These are phyloP conservation scores for Hypoxylon lienhwacheense DNA, from an alignment of 495 filamentous ascomycete genomes.

Conservation along the genomic window DNA sequence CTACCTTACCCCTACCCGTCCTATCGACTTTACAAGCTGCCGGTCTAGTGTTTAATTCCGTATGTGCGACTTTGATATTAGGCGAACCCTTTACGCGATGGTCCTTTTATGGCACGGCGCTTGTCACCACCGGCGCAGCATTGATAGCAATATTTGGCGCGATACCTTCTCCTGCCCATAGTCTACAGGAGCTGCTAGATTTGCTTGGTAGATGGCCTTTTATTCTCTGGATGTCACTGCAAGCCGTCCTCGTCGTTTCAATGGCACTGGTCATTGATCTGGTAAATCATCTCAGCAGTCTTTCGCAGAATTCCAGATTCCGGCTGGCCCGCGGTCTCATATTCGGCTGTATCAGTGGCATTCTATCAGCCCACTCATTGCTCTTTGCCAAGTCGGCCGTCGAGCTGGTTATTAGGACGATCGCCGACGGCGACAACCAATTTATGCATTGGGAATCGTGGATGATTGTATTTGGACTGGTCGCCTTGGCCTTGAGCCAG, in stretches of 20 bases:
- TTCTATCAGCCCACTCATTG: slow-evolving; percentile 89
- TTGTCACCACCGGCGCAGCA: slow-evolving; percentile 83
- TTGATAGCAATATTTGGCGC: slow-evolving; percentile 94
- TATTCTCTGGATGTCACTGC: slow-evolving; percentile 86
- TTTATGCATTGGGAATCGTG: slow-evolving; percentile 98
- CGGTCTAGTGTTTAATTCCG: slow-evolving; percentile 96
- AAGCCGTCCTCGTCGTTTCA: slow-evolving; percentile 67
- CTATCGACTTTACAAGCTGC: slow-evolving; percentile 95
- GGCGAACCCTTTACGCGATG: slow-evolving; percentile 91
- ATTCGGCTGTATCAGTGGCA: slow-evolving; percentile 87
- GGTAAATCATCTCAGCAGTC: slow-evolving; percentile 49
- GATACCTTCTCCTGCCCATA: slow-evolving; percentile 93
- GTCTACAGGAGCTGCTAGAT: slow-evolving; percentile 74
- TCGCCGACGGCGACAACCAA: slow-evolving; percentile 85
- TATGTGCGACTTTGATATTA: slow-evolving; percentile 91
- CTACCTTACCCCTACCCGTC: slow-evolving; percentile 90
- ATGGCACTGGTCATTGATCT: slow-evolving; percentile 67
- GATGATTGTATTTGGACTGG: slow-evolving; percentile 83
- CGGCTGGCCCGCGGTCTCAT: slow-evolving; percentile 85
- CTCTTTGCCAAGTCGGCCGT: slow-evolving; percentile 96
- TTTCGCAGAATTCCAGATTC: slow-evolving; percentile 60
- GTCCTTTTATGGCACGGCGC: slow-evolving; percentile 82
- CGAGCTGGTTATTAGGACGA: slow-evolving; percentile 90
- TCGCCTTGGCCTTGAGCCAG: slow-evolving; percentile 82
- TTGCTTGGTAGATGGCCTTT: slow-evolving; percentile 76